Base-by-base conservation (phyloP, 495 filamentous ascomycete species). In the Hypoxylon lenormandii region DNA sequence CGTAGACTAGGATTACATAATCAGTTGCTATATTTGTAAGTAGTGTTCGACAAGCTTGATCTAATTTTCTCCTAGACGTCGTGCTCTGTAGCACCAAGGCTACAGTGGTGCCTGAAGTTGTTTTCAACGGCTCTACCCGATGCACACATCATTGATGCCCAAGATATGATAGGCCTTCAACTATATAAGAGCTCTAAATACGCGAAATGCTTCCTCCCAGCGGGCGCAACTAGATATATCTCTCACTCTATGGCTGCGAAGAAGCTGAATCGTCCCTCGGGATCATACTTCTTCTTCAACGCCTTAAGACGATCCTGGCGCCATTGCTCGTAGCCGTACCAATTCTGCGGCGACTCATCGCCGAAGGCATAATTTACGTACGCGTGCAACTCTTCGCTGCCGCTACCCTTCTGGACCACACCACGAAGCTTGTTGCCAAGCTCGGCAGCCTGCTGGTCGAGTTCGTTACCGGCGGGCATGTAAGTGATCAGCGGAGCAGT, bases 221-320 rank as follows among this genome's bases (percentile, higher is more conserved):
- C n/a, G 23, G 23, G 23, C 36, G 3, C 38, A n/a, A 15, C 42
- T 19, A 18, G 42, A 16, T 45, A 18, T 1, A 10, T 21, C 3
- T 21, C 42, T 45, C 21, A 21, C 16, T 6, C 28, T 2, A 87
- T 80, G 2, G 85, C 83, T 1, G 69, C 79, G 58, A 79, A 87
- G 46, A 80, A 87, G 28, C 78, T 79, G 59, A 88, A 88, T 30
- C 66, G 70, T 13, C 77, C 74, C 1, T 74, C 4, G 0, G 87
- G 86, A 65, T 89, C 87, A 61, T 85, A 87, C 72, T 80, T 78
- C n/a, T 68, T 60, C 79, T 89, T 88, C 74, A 88, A 68, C 0
- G 42, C 53, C 33, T 52, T 56, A 56, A 88, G 74, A 12, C 76
- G 76, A 38, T 80, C 23, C 63, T 81, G 73, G 0, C 84, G 76